Evolutionary conservation across 176 grass and related monocot genomes (phyloP).

Genomic region (Aegilops bicornis): DNA sequence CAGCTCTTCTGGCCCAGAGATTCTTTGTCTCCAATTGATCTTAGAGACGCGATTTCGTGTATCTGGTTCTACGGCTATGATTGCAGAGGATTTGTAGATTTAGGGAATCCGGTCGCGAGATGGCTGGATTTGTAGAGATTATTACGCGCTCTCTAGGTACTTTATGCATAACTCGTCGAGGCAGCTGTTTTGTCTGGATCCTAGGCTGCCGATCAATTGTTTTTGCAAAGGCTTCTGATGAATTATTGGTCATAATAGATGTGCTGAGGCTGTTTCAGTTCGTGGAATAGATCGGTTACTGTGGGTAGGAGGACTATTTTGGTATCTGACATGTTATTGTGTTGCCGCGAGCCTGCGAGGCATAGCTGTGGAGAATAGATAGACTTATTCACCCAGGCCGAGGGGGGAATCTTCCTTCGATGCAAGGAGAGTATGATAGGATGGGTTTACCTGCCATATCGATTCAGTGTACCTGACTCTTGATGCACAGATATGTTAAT

Average conservation of each 20-base stretch:
- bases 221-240: neutral
- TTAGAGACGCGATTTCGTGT: neutral
- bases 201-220: neutral
- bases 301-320: neutral
- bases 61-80: neutral
- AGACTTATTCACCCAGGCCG: neutral
- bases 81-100: neutral
- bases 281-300: neutral
- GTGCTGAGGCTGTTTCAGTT: neutral
- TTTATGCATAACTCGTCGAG: neutral
- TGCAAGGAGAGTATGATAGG: neutral
- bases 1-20: neutral
- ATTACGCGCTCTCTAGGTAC: neutral
- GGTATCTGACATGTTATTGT: neutral
- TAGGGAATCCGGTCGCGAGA: neutral
- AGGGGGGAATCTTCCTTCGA: neutral
- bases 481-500: neutral
- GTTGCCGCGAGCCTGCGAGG: neutral
- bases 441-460: neutral
- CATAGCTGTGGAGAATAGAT: neutral
- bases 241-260: neutral
- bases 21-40: neutral
- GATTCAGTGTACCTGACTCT: neutral
- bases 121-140: neutral
- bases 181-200: neutral